Base-by-base conservation (phyloP, 768 basidiomycete genomes). In the Zangia roseola region DNA sequence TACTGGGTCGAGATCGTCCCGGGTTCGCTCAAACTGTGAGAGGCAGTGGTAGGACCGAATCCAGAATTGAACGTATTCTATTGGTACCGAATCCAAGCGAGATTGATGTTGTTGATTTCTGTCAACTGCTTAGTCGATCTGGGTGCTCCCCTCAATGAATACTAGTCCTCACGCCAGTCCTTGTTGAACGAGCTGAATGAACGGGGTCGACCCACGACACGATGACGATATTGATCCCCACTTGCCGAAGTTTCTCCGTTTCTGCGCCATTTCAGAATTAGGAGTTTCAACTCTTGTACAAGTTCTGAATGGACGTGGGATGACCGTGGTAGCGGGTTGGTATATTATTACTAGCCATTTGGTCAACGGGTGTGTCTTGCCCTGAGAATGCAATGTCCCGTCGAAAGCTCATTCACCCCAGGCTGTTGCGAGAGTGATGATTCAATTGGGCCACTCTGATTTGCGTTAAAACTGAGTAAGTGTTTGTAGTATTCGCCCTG, bases 1-100 rank as follows among this genome's bases (percentile, higher is more conserved):
- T 83, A 83, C 61, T 83, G 81, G 82, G 67, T 84, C 39, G 82
- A 83, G 64, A 62, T 84, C 44, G 70, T 83, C 46, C 77, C 77
- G 25, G 56, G 59, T 13, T 33, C 44, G 12, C 39, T 70, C 23
- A 43, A 54, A 4, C 42, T 71, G 28, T 75, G 58, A 43, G 40
- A 21, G 25, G 25, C 20, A 34, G 7, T 38, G n/a, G 16, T 17
- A 25, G 45, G 45, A 35, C 33, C 19, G 5, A 34, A 36, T 24
- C 12, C 25, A 37, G 24, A 12, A 38, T 43, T 17, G 23, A 28
- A 10, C 45, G 44, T 53, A 37, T 21, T 25, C 23, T 40, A 33
- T 39, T 39, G 28, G 49, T n/a, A n/a, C n/a, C 6, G 13, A 6
- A 20, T 45, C 23, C 24, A 43, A 49, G 39, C 25, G 31, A 53